Evolutionary conservation across 345 rosid species (phyloP).

Genomic region (Triadica sebifera): DNA sequence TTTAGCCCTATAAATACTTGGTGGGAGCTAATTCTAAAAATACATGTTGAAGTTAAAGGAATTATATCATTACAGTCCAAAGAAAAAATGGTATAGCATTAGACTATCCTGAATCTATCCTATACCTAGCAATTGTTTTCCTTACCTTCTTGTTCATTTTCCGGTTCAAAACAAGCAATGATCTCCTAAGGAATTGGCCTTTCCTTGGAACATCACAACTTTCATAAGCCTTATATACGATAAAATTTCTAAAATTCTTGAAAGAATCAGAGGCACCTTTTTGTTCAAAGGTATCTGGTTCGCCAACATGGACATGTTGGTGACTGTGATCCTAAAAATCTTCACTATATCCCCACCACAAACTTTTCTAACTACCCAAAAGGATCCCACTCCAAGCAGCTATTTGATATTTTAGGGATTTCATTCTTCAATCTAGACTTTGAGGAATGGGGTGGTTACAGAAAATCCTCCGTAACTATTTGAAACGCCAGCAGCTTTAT

Average conservation of each 20-base stretch:
- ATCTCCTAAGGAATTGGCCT: not conserved
- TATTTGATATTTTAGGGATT: not conserved
- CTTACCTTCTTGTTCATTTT: not conserved
- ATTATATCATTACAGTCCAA: no score
- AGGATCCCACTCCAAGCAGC: not conserved
- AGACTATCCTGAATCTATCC: not conserved
- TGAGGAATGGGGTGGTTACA: not conserved
- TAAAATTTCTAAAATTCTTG: not conserved
- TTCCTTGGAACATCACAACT: not conserved
- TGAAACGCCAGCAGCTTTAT: not conserved
- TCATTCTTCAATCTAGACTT: not conserved
- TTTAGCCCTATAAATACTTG: no score
- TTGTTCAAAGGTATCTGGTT: not conserved
- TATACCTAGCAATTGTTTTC: not conserved
- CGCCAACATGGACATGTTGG: not conserved
- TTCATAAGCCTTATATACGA: not conserved
- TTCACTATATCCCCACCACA: not conserved
- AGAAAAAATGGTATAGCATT: not conserved
- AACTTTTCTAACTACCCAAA: not conserved
- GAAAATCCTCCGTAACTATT: not conserved
- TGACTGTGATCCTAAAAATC: constrained; percentile 1
- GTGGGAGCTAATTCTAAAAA: no score
- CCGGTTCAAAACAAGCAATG: not conserved
- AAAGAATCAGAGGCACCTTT: not conserved
- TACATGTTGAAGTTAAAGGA: no score